Percentiles rank a stretch among this genome's conserved stretches.
Conservation (phyloP, 2,329 filamentous ascomycete species). For the Spiromastix sp. region DNA sequence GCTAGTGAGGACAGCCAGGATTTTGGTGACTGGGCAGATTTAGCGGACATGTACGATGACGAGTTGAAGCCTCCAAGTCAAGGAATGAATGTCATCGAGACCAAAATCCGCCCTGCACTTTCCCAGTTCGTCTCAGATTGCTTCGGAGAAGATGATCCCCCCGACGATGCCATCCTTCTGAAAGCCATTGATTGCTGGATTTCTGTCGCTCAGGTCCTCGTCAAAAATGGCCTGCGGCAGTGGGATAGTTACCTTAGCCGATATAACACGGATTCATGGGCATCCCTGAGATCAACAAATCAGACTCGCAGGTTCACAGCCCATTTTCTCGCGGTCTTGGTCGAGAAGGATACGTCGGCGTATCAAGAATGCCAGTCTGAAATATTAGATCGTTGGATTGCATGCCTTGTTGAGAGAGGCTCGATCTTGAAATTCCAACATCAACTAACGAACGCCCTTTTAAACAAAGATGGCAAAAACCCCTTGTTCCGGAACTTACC, state of each 20-base stretch:
- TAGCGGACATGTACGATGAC: slow-evolving; percentile 36
- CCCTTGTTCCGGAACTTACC: slow-evolving; percentile 48
- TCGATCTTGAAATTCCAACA: slow-evolving; percentile 53
- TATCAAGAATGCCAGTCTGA: slow-evolving; percentile 36
- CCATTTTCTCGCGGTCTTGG: slow-evolving; percentile 35
- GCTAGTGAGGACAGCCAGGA: slow-evolving; percentile 53
- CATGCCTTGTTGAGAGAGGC: slow-evolving; percentile 48
- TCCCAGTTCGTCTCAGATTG: slow-evolving; percentile 49
- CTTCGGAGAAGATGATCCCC: slow-evolving; percentile 47
- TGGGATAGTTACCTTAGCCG: slow-evolving; percentile 48
- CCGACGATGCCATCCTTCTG: slow-evolving; percentile 44
- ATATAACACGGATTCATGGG: slow-evolving; percentile 43
- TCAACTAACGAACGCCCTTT: slow-evolving; percentile 42
- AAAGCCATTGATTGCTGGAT: slow-evolving; percentile 47
- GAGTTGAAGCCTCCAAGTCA: slow-evolving; percentile 15
- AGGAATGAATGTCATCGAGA: slow-evolving; percentile 26
- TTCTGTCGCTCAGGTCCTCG: slow-evolving; percentile 36
- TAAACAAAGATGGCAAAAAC: slow-evolving; percentile 38
- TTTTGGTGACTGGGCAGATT: slow-evolving; percentile 48
- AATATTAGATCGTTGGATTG: slow-evolving; percentile 45
- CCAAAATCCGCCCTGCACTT: slow-evolving; percentile 39
- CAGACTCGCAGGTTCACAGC: slow-evolving; percentile 39
- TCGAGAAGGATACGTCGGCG: slow-evolving; percentile 31
- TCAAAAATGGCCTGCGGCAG: slow-evolving; percentile 35
- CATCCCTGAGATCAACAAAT: slow-evolving; percentile 33